Percentiles rank a stretch among this genome's conserved stretches.
Conservation (phyloP, 2,329 filamentous ascomycete genomes). For the Fusarium sororula region DNA sequence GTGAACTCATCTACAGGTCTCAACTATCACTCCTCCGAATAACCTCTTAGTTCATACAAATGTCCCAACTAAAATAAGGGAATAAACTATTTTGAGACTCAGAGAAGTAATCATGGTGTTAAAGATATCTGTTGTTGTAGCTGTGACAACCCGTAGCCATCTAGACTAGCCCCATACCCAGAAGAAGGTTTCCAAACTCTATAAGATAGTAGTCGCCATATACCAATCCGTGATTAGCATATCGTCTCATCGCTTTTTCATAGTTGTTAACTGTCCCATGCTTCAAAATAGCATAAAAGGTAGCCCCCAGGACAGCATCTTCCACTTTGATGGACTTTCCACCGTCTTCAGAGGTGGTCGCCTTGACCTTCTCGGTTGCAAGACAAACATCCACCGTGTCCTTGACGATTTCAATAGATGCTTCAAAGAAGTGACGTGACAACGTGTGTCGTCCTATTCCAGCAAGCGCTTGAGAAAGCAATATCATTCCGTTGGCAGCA, state of each 20-base stretch:
- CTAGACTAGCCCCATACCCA: slow-evolving; percentile 46
- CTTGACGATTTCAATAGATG: slow-evolving; percentile 42
- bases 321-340: slow-evolving; percentile 17
- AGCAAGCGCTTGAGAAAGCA: slow-evolving; percentile 49
- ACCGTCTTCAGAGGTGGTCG: slow-evolving; percentile 4
- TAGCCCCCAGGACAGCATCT: not conserved
- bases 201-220: slow-evolving; percentile 61
- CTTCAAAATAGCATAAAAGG: slow-evolving; percentile 45
- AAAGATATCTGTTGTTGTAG: not conserved
- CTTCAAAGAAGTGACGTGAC: slow-evolving; percentile 21
- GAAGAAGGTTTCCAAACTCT: slow-evolving; percentile 57
- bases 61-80: too few relatives aligned
- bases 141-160: not conserved
- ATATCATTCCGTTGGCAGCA: slow-evolving; percentile 53
- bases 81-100: accelerated
- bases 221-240: slow-evolving; percentile 53
- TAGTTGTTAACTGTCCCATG: slow-evolving; percentile 49
- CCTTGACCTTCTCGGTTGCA: slow-evolving; percentile 36
- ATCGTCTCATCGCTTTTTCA: slow-evolving; percentile 39
- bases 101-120: accelerated
- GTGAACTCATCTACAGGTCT: not conserved
- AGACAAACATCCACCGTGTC: slow-evolving; percentile 45
- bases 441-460: slow-evolving; percentile 9
- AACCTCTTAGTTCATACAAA: accelerated
- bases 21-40: too few relatives aligned